Evolutionary conservation across 1,139 yeast genomes (phyloP).

Genomic region (Candida anutae): DNA sequence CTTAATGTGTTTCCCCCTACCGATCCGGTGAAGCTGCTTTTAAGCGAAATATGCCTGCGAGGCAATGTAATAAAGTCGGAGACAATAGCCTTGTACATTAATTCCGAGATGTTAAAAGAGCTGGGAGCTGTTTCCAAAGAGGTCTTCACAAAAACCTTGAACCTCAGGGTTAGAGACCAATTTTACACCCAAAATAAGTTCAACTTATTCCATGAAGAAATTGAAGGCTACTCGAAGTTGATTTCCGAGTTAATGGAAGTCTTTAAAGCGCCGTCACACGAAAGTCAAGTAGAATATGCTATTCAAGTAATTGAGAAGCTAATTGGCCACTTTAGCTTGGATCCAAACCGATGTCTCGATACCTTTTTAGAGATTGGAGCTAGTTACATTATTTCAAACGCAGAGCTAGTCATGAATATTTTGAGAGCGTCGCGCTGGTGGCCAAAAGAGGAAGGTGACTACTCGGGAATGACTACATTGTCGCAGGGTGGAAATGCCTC

Average conservation of each 20-base stretch:
- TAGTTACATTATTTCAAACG: slow-evolving; percentile 36
- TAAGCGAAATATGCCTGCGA: slow-evolving; percentile 16
- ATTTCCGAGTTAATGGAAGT: slow-evolving; percentile 45
- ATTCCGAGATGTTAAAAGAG: slow-evolving; percentile 26
- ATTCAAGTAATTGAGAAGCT: slow-evolving; percentile 46
- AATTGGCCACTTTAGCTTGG: slow-evolving; percentile 74
- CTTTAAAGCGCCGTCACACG: slow-evolving; percentile 32
- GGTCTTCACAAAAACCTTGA: slow-evolving; percentile 29
- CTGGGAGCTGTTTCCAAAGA: slow-evolving; percentile 34
- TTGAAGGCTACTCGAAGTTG: slow-evolving; percentile 74
- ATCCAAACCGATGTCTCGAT: slow-evolving; percentile 67
- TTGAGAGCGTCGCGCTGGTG: slow-evolving; percentile 56
- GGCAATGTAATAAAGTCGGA: slow-evolving; percentile 28
- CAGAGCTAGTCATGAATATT: slow-evolving; percentile 40
- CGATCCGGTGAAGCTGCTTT: slow-evolving; percentile 19
- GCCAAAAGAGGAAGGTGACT: slow-evolving; percentile 40
- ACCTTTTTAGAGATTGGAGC: slow-evolving; percentile 46
- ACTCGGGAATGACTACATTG: slow-evolving; percentile 20
- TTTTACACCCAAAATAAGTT: slow-evolving; percentile 65
- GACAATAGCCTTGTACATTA: slow-evolving; percentile 29
- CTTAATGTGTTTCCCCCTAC: slow-evolving; percentile 37
- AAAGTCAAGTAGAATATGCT: slow-evolving; percentile 38
- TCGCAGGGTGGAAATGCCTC: slow-evolving; percentile 42
- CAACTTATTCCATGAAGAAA: slow-evolving; percentile 69
- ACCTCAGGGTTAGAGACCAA: slow-evolving; percentile 43